Conservation (phyloP, 169 alveolate genomes). For the Plasmodium billcollinsi region DNA sequence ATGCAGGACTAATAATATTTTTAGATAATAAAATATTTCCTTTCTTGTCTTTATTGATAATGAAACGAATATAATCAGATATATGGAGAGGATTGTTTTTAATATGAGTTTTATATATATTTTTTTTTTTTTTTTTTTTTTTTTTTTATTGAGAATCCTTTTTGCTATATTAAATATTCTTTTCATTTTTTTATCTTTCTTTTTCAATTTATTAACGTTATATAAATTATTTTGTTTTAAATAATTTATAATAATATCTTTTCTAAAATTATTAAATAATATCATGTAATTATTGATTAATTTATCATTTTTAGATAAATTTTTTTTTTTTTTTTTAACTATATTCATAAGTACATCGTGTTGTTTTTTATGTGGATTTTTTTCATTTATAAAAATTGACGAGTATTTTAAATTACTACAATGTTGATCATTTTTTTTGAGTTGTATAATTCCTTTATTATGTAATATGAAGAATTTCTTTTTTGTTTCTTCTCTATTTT, state of each 20-base stretch:
- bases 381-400: neutral
- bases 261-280: slow-evolving; percentile 59
- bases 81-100: too few species aligned
- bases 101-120: neutral
- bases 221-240: slow-evolving; percentile 63
- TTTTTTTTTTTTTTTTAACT: slow-evolving; percentile 44
- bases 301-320: slow-evolving; percentile 7
- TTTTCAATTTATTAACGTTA: slow-evolving; percentile 45
- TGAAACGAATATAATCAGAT: slow-evolving; percentile 34
- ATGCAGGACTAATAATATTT: slow-evolving; percentile 42
- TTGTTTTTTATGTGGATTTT: neutral
- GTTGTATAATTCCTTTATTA: slow-evolving; percentile 24
- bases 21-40: slow-evolving; percentile 62
- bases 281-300: slow-evolving; percentile 33
- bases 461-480: slow-evolving; percentile 36
- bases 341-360: neutral
- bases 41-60: slow-evolving; percentile 45
- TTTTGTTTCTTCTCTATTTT: slow-evolving; percentile 8
- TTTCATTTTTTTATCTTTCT: slow-evolving; percentile 56
- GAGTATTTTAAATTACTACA: neutral
- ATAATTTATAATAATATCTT: slow-evolving; percentile 58
- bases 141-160: slow-evolving; percentile 13
- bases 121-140: neutral
- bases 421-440: neutral
- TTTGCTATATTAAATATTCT: slow-evolving; percentile 61